These are phyloP conservation scores for Suillus ampliporus DNA, from an alignment of 768 basidiomycete genomes.

Conservation along the genomic window DNA sequence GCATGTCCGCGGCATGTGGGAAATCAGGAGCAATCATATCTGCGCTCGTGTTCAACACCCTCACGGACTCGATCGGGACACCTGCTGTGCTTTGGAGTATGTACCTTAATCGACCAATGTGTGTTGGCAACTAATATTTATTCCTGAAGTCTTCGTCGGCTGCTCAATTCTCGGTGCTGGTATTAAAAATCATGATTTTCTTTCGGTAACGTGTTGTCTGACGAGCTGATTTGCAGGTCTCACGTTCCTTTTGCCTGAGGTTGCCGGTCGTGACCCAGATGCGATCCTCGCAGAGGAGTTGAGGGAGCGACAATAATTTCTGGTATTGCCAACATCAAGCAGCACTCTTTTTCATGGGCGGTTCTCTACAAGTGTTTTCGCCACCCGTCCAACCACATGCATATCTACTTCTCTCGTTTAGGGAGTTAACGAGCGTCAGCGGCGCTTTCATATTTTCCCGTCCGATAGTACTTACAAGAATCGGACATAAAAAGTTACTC, in stretches of 20 bases:
- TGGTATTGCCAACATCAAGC: not conserved
- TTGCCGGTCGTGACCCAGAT: constrained; percentile 57
- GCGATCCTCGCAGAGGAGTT: constrained; percentile 47
- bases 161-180: constrained; percentile 64
- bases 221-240: constrained; percentile 25
- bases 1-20: constrained; percentile 73
- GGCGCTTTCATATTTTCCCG: not conserved
- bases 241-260: constrained; percentile 58
- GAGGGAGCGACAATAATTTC: constrained; percentile 16
- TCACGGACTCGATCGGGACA: constrained; percentile 66
- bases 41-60: constrained; percentile 72
- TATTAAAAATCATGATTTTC: constrained; percentile 20
- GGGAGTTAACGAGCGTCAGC: not conserved
- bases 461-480: not conserved
- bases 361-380: not conserved
- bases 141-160: constrained; percentile 65
- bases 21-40: constrained; percentile 82
- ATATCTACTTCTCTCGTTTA: not conserved
- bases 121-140: constrained; percentile 7
- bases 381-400: not conserved
- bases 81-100: constrained; percentile 73
- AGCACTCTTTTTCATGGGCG: not conserved
- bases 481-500: not conserved
- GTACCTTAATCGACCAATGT: constrained; percentile 31
- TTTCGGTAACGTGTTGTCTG: not conserved